Percentiles rank a stretch among this genome's conserved stretches.
Conservation (phyloP, 1,284 basidiomycete genomes). For the Heterobasidion annosum region DNA sequence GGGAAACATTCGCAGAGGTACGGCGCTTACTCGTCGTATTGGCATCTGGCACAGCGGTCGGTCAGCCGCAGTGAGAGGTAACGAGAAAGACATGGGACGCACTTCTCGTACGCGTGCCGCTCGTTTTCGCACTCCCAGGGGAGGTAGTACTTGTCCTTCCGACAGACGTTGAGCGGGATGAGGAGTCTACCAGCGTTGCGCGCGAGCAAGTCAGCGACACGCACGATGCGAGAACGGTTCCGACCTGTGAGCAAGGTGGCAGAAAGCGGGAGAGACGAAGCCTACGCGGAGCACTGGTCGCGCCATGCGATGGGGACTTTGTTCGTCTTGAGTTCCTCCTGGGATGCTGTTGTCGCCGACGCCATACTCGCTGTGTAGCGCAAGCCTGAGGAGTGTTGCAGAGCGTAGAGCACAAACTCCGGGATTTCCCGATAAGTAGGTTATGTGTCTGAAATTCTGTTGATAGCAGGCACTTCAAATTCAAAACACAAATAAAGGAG, state of each 20-base stretch:
- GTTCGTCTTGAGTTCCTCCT: constrained; percentile 72
- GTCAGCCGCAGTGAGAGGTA: constrained; percentile 2
- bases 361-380: constrained; percentile 35
- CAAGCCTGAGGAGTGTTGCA: no score
- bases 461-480: no score
- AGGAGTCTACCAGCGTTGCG: constrained; percentile 46
- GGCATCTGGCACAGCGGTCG: constrained; percentile 48
- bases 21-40: constrained; percentile 76
- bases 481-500: no score
- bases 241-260: not conserved
- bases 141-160: constrained; percentile 61
- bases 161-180: constrained; percentile 79
- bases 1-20: not conserved
- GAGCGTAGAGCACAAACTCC: no score
- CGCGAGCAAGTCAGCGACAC: not conserved
- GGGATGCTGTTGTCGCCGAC: constrained; percentile 71
- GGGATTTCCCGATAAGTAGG: no score
- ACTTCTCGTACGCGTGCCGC: constrained; percentile 71
- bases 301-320: constrained; percentile 79
- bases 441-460: no score
- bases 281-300: constrained; percentile 89
- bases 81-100: constrained; percentile 20
- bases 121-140: constrained; percentile 84
- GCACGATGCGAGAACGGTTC: not conserved
- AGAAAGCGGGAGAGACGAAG: not conserved